Percentiles rank a stretch among this genome's conserved stretches.
Evolutionary conservation across 2,329 filamentous ascomycete genomes (phyloP).

Genomic region (Microsporum ferrugineum): DNA sequence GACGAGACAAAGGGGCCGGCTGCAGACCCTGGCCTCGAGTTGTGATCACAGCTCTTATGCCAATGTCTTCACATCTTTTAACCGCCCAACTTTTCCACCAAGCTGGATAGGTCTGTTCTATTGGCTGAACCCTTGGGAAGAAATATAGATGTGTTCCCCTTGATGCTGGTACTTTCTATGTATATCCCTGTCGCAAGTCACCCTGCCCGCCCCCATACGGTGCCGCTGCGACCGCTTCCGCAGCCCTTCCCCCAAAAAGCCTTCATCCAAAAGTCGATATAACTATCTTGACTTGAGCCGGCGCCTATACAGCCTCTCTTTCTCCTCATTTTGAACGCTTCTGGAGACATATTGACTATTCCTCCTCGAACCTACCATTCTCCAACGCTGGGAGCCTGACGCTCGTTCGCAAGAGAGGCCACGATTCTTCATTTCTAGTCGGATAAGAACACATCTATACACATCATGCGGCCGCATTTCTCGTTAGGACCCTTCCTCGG

Average conservation of each 20-base stretch:
- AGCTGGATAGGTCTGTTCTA: not conserved
- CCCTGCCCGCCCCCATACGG: not conserved
- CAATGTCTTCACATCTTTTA: not conserved
- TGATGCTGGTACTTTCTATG: not conserved
- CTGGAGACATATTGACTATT: too few relatives aligned
- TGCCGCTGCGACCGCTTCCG: not conserved
- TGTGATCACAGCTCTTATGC: not conserved
- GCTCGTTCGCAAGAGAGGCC: too few relatives aligned
- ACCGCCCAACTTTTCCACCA: not conserved
- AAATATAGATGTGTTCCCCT: not conserved
- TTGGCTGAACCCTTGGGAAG: not conserved
- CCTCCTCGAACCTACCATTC: too few relatives aligned
- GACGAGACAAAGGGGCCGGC: not conserved
- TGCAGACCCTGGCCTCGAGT: not conserved
- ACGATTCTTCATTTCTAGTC: not conserved
- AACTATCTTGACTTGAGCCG: not conserved
- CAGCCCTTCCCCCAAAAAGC: not conserved
- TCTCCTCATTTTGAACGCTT: not conserved
- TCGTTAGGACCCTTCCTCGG: constrained; percentile 22
- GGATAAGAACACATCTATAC: not conserved
- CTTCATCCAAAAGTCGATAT: not conserved
- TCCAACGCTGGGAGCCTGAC: too few relatives aligned
- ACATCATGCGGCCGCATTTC: constrained; percentile 21
- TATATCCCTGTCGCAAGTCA: not conserved
- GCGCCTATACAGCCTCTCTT: not conserved